Evolutionary conservation across 2,329 filamentous ascomycete species (phyloP), one percentile per base, ranked within the genome.

Genomic region (Colletotrichum higginsianum): DNA sequence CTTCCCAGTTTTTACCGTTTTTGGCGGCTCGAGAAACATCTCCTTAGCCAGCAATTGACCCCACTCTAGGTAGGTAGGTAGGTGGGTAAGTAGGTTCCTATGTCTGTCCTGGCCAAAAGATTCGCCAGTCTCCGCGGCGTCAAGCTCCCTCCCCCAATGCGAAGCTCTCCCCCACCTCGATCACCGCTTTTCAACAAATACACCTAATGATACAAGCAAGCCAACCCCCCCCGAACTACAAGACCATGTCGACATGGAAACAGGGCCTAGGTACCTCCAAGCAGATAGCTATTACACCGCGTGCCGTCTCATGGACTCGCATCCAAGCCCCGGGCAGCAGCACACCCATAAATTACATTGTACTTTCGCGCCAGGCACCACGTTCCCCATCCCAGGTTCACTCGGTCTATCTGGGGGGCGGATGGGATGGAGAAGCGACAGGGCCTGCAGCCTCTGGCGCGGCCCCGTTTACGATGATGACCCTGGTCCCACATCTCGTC

Each of bases 401-500:
- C 26, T 46, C 49, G 40, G 53, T 60, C n/a, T 66, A 49, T 40
- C 26, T 67, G 65, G 57, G 52, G 49, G 42, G 26, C 26, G 26
- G 26, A 26, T 26, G 26, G 26, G 26, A 53, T 49, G 49, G 65
- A 60, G 26, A 55, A 69, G 35, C 47, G 61, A 53, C 46, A 60
- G 35, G n/a, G 44, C 60, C 52, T 64, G 44, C 50, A 50, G 58
- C 52, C 23, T 67, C 49, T 64, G 65, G 66, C 66, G 61, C 55
- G 46, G 44, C 21, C 30, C 26, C 66, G 61, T 53, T 65, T 57
- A 47, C 66, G 26, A 26, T 26, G 26, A 26, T 26, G 26, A 26
- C 26, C 61, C 61, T 47, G 30, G 50, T 61, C 49, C 67, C 67
- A 47, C 52, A 58, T 61, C 26, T 52, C 38, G 42, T 55, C 47